Base-by-base conservation (phyloP, 257 asterid genomes). In the Solanum piurae region DNA sequence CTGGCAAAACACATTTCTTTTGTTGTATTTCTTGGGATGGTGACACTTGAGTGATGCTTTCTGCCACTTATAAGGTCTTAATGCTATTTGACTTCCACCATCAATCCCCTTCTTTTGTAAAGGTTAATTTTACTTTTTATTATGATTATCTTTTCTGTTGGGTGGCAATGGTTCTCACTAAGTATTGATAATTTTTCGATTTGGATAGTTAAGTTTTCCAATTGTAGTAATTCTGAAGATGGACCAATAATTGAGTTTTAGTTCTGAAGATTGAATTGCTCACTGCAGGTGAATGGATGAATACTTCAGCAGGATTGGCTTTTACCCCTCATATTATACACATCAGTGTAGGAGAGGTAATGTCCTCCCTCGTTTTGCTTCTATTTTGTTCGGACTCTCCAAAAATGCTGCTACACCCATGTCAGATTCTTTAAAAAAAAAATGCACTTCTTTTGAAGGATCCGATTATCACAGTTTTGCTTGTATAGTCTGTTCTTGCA, bases 281-380 rank as follows among this genome's bases (percentile, higher is more conserved):
- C 74, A 76, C 68, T 82, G 72, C 90, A 97, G 99, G 99, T 91
- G 99, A 96, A 80, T 97, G 99, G 99, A 97, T 97, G 99, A 97
- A 96, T 90, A 92, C 86, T 92, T 94, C 99, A 37, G 99, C 98
- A 86, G 99, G 99, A 83, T 91, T 93, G 31, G 99, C 99, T 52
- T 97, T 97, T 88, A 94, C 99, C 23, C 99, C 99, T 0, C 99
- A 97, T 89, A 93, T 97, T 87, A 88, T 97, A 87, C 95, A 93
- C 12, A 87, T 93, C 27, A 95, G 88, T 76, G 89, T 74, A 71
- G 99, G 99, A 88, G 99, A 97, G 99, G 99, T 97, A 87, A 82
- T 49, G 86, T 18, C 29, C 37, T 82, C 20, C 6, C 69, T 49
- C 20, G 6, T 49, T 5, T 76, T 76, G n/a, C 84, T 21, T 75